Base-by-base conservation (phyloP, 1,139 yeast genomes). In the Geotrichum candidum region DNA sequence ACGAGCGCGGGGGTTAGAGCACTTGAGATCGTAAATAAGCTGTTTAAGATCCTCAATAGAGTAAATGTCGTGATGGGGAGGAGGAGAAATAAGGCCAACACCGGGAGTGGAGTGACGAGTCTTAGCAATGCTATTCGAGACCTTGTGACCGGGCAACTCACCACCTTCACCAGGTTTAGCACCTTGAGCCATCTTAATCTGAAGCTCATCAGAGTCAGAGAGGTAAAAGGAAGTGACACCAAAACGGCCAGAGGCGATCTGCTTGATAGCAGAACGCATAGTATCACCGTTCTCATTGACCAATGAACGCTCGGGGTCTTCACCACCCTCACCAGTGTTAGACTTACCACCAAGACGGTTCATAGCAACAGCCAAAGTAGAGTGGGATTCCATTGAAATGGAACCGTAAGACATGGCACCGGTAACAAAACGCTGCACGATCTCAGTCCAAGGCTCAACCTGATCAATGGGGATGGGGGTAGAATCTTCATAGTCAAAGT, bases 81-180 rank as follows among this genome's bases (percentile, higher is more conserved):
- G 98, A 56, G 99, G 99, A 55, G 97, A 90, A 71, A 94, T 92
- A 72, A 94, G 83, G 71, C 98, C 98, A 64, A 94, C 98, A 72
- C 96, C 96, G 52, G 96, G 90, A 58, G 98, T 94, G 0, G 97
- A 91, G 75, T 92, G 97, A 79, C 99, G 86, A 3, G 98, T 92
- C 77, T 88, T 90, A 61, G 96, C 99, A 78, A 94, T 94, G 59
- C 84, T 84, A 61, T 82, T 84, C 52, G 95, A 84, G 57, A 94
- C 98, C 77, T 94, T 94, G 79, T 89, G 88, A 65, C 97, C 97
- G 54, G 98, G 97, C 69, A 94, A 81, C 77, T 94, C 98, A 83
- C 99, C 99, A 81, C 99, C 99, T 80, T 94, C 98, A 80, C 98
- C 99, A 10, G 98, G 98, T 78, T 94, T 94, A 62, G 99, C 99